Base-by-base conservation (phyloP, 148 eudicot genomes). In the Heliosperma pusillum region DNA sequence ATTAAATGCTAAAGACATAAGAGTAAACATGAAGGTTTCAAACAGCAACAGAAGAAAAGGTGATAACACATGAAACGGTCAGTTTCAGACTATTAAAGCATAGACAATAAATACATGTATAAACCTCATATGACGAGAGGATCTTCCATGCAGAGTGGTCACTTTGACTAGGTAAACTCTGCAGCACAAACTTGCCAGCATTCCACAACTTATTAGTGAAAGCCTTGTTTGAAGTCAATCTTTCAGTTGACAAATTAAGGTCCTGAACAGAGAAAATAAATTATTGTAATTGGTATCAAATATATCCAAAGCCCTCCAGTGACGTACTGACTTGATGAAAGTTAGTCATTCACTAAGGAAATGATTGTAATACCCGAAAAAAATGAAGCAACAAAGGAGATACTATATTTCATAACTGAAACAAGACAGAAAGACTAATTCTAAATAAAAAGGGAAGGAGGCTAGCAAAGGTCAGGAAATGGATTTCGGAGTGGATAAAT, bases 121-220 rank as follows among this genome's bases (percentile, higher is more conserved):
- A 74, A 71, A 96, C 99, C 97, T 96, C 78, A 73, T 88, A 82
- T 17, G 88, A 83, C 82, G 78, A 82, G 69, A 96, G 70, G 72
- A 84, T 76, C 69, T 87, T 85, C 94, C 91, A 88, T 69, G 94
- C 87, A 78, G 88, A 81, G 60, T 26, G 44, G 66, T 96, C 94
- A 83, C 82, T 84, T 87, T 80, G 86, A 75, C 57, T 81, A 27
- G 99, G 99, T 81, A 96, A 84, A 85, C 86, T 96, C 76, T 90
- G 97, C 83, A 96, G 84, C 74, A 96, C 83, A 84, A 92, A 96
- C 82, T 96, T 96, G 68, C 99, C 99, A 80, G 97, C 99, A 82
- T 96, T 96, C 99, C 99, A 96, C 64, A 96, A 74, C 83, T 96
- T 96, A 85, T 96, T 96, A 52, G 99, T 96, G 83, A 96, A 96